phyloP scores from a whole-genome alignment of 73 alveolate species.

The Stentor coeruleus region DNA sequence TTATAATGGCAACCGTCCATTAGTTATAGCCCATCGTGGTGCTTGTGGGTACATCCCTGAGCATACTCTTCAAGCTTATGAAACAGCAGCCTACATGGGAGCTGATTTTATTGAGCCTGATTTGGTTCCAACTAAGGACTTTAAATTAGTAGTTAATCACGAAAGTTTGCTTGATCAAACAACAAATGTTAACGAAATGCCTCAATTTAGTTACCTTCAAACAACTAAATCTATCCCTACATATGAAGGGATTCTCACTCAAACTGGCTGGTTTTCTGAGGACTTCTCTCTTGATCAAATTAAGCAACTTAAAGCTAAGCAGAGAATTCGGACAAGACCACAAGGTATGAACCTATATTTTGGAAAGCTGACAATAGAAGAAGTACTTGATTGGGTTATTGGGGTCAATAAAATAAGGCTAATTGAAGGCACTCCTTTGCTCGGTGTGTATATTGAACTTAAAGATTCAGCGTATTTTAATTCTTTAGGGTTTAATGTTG shows the following conservation, averaged over 20 bases:
- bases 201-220: slow-evolving; percentile 22
- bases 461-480: slow-evolving; percentile 29
- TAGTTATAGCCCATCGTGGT: slow-evolving; percentile 62
- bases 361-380: slow-evolving; percentile 20
- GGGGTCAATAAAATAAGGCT: not conserved
- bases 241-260: slow-evolving; percentile 5
- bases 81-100: slow-evolving; percentile 42
- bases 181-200: slow-evolving; percentile 32
- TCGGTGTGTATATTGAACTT: slow-evolving; percentile 39
- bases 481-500: slow-evolving; percentile 27
- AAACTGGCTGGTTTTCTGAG: slow-evolving; percentile 32
- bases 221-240: not conserved
- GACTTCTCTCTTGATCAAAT: slow-evolving; percentile 47
- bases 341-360: slow-evolving; percentile 5
- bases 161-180: slow-evolving; percentile 40
- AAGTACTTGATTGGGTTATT: slow-evolving; percentile 29
- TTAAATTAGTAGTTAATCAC: slow-evolving; percentile 42
- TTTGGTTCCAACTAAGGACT: slow-evolving; percentile 49
- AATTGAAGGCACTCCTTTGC: slow-evolving; percentile 3
- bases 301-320: slow-evolving; percentile 28
- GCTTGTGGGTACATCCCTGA: slow-evolving; percentile 58
- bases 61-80: slow-evolving; percentile 49
- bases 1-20: slow-evolving; percentile 25
- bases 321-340: slow-evolving; percentile 13
- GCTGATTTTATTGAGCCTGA: slow-evolving; percentile 59